A percentile compares a stretch with the other conserved stretches of the same genome.
These are phyloP conservation scores for Backusella macrospora DNA, from an alignment of 192 early-diverging fungal species.

Conservation along the genomic window DNA sequence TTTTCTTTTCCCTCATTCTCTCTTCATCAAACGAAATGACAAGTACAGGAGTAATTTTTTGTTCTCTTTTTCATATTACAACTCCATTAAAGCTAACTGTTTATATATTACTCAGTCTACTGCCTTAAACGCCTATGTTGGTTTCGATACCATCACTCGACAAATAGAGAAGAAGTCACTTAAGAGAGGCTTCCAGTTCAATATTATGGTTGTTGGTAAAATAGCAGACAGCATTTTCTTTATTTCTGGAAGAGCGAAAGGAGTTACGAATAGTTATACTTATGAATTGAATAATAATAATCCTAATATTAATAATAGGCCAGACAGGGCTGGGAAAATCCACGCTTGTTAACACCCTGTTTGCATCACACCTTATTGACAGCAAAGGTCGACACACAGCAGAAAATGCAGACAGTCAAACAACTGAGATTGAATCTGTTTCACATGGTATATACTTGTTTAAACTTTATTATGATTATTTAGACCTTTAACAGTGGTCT, in stretches of 20 bases:
- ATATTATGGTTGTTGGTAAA: conserved; percentile 95
- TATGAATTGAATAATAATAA: neutral
- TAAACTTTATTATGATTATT: neutral
- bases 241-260: neutral
- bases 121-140: conserved; percentile 89
- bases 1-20: neutral
- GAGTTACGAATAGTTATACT: neutral
- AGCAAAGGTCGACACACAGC: conserved; percentile 83
- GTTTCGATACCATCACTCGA: conserved; percentile 94
- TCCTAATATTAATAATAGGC: conserved; percentile 50
- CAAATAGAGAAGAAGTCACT: conserved; percentile 98
- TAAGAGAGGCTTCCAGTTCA: conserved; percentile 97
- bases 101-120: conserved; percentile 39
- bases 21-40: neutral
- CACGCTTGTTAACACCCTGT: conserved; percentile 98
- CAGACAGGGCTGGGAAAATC: conserved; percentile 97
- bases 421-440: conserved; percentile 91
- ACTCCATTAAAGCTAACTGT: neutral
- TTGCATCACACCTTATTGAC: conserved; percentile 94
- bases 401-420: conserved; percentile 86
- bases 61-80: neutral
- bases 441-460: conserved; percentile 68
- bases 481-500: neutral
- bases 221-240: neutral
- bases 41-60: neutral